These are phyloP conservation scores for Populus hybrid DNA, from an alignment of 441 rosid species.

Conservation along the genomic window DNA sequence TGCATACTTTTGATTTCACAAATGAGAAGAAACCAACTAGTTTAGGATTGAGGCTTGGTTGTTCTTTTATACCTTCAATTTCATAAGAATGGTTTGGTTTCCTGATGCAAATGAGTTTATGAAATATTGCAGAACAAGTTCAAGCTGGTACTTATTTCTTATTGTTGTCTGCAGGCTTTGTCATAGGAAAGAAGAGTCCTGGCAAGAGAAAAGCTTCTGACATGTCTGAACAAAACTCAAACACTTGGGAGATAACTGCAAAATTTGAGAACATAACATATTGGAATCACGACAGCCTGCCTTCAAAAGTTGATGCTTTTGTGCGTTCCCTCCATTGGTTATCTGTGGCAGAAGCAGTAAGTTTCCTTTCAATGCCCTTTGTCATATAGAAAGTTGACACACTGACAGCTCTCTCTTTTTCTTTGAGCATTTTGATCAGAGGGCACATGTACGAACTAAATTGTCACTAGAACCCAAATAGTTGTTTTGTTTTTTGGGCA, in stretches of 20 bases:
- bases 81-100: too few species aligned
- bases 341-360: conserved; percentile 68
- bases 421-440: neutral
- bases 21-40: too few species aligned
- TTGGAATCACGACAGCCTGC: conserved; percentile 80
- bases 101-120: too few species aligned
- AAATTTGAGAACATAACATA: conserved; percentile 63
- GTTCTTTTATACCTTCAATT: too few species aligned
- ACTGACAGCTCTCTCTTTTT: neutral
- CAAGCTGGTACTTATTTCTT: neutral
- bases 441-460: neutral
- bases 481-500: neutral
- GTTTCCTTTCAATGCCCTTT: conserved; percentile 20
- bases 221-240: conserved; percentile 22
- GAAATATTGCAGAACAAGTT: too few species aligned
- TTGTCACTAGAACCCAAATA: neutral
- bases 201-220: conserved; percentile 49
- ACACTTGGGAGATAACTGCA: conserved; percentile 67
- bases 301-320: conserved; percentile 70
- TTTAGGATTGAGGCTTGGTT: too few species aligned
- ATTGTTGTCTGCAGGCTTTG: conserved; percentile 50
- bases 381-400: neutral
- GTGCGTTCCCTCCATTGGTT: conserved; percentile 71
- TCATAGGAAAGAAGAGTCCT: conserved; percentile 53
- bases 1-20: too few species aligned